Conservation (phyloP, 345 rosid species). For the Salix caprea region DNA sequence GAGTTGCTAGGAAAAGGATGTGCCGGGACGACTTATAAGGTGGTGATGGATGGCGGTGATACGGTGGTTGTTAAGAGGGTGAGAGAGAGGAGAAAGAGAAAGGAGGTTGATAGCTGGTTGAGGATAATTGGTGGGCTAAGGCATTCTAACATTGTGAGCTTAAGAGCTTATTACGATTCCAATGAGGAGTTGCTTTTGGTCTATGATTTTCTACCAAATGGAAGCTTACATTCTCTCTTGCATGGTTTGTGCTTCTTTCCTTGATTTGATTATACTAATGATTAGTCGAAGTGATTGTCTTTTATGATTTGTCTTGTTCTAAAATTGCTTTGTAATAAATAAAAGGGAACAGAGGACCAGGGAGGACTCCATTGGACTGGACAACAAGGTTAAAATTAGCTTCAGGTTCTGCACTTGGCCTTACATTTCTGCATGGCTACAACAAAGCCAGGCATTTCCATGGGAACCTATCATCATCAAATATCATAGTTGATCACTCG, state of each 20-base stretch:
- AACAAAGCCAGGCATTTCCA: constrained; percentile 33
- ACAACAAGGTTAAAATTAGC: constrained; percentile 34
- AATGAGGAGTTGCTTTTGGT: constrained; percentile 39
- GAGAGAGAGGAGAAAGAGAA: constrained; percentile 25
- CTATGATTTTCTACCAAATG: constrained; percentile 31
- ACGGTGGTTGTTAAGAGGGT: constrained; percentile 44
- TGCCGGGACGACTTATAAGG: constrained; percentile 41
- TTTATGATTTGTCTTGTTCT: background rate
- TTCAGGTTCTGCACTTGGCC: constrained; percentile 38
- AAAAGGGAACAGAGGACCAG: constrained; percentile 41
- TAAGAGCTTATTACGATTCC: constrained; percentile 33
- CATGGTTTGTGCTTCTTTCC: constrained; percentile 22
- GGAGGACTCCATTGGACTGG: constrained; percentile 39
- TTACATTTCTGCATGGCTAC: constrained; percentile 34
- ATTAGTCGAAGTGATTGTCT: background rate
- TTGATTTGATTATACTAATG: background rate
- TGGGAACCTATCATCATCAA: constrained; percentile 39
- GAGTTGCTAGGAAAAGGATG: constrained; percentile 46
- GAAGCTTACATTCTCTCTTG: constrained; percentile 40
- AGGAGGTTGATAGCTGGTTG: constrained; percentile 31
- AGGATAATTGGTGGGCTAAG: constrained; percentile 33
- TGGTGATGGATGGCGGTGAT: constrained; percentile 30
- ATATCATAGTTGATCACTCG: constrained; percentile 27
- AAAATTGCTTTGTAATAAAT: background rate
- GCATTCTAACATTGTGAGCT: constrained; percentile 36